Evolutionary conservation across 2,329 filamentous ascomycete genomes (phyloP).

Genomic region (Celoporthe dispersa): DNA sequence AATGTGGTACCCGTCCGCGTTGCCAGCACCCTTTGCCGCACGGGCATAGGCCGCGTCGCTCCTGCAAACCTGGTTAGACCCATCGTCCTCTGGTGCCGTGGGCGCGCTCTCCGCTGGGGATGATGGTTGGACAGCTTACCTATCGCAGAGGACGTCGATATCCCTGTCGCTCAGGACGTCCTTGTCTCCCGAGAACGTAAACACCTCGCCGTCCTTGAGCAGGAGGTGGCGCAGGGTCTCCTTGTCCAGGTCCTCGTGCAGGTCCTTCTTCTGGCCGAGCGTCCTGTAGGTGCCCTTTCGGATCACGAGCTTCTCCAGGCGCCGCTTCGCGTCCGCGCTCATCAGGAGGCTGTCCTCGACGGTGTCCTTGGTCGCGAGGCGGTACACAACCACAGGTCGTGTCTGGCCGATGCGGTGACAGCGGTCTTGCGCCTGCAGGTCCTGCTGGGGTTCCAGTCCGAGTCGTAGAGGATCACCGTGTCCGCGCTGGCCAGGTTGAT

Average conservation of each 20-base stretch:
- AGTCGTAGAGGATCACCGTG: conserved; percentile 89
- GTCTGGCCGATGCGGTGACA: conserved; percentile 95
- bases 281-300: conserved; percentile 85
- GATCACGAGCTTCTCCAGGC: conserved; percentile 93
- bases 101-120: background rate
- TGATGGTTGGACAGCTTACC: conserved; percentile 44
- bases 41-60: conserved; percentile 66
- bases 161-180: conserved; percentile 77
- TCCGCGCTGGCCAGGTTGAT: conserved; percentile 94
- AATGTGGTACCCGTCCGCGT: conserved; percentile 72
- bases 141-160: conserved; percentile 77
- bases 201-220: conserved; percentile 73
- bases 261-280: conserved; percentile 64
- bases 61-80: conserved; percentile 35
- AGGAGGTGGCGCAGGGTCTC: conserved; percentile 66
- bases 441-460: conserved; percentile 93
- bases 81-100: no score
- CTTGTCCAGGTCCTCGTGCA: conserved; percentile 58
- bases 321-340: conserved; percentile 87
- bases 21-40: conserved; percentile 79
- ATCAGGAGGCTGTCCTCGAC: conserved; percentile 87
- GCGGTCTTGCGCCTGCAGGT: conserved; percentile 94
- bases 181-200: conserved; percentile 61
- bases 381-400: conserved; percentile 88
- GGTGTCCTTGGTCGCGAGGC: conserved; percentile 89